Conservation (phyloP, 306 rosid genomes). For the Heteromeles arbutifolia region DNA sequence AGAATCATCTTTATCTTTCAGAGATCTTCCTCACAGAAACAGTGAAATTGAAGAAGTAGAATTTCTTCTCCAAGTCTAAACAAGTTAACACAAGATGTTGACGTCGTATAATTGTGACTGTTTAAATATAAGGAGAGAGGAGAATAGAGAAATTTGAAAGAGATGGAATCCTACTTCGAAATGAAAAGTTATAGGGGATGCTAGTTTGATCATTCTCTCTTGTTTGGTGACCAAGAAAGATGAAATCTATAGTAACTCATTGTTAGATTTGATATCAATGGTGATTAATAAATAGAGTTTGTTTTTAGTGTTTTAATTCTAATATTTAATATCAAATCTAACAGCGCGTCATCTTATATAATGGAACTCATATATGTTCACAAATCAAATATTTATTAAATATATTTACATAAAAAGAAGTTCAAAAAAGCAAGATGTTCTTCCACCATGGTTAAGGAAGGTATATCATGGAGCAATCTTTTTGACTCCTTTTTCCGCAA, state of each 20-base stretch:
- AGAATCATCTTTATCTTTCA: background rate
- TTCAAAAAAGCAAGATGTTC: background rate
- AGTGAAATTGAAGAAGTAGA: background rate
- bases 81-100: no score
- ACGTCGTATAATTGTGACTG: no score
- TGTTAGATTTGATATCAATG: no score
- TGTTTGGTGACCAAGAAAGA: no score
- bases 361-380: background rate
- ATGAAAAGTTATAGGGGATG: background rate
- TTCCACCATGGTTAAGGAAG: background rate
- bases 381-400: background rate
- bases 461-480: background rate
- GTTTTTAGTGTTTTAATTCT: no score
- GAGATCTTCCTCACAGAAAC: background rate
- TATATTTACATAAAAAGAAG: background rate
- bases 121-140: no score
- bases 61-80: no score
- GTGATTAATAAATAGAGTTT: fast-evolving
- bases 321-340: no score
- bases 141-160: no score
- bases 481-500: background rate
- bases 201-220: background rate
- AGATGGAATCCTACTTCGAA: no score
- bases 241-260: no score
- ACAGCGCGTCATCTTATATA: no score